A percentile compares a stretch with the other conserved stretches of the same genome.
phyloP scores from a whole-genome alignment of 371 early-diverging fungal species.

The Sporodiniella umbellata region DNA sequence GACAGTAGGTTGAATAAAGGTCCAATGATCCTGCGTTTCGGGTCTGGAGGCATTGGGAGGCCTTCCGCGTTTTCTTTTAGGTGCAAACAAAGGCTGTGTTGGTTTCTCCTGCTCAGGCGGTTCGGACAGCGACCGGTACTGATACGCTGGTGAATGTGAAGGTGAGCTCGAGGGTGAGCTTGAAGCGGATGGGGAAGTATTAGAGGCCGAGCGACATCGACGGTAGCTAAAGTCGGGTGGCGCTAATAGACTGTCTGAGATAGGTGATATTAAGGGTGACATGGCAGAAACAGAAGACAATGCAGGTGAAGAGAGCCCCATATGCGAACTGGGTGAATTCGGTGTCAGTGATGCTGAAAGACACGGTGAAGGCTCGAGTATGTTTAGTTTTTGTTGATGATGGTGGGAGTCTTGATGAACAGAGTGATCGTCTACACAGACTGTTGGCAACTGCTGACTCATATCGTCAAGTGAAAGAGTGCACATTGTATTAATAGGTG shows the following conservation, averaged over 20 bases:
- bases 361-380: neutral
- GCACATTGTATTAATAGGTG: slow-evolving; percentile 14
- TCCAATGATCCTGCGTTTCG: slow-evolving; percentile 16
- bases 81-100: slow-evolving; percentile 12
- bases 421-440: neutral
- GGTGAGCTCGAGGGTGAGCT: neutral
- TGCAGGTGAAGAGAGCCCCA: neutral
- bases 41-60: slow-evolving; percentile 38
- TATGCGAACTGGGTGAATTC: neutral
- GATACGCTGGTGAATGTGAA: slow-evolving; percentile 13
- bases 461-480: neutral
- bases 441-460: neutral
- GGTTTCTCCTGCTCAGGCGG: slow-evolving; percentile 10
- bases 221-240: neutral
- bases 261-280: slow-evolving; percentile 7
- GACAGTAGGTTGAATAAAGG: slow-evolving; percentile 30
- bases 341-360: neutral
- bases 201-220: slow-evolving; percentile 10
- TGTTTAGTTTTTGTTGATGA: slow-evolving; percentile 4
- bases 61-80: slow-evolving; percentile 40
- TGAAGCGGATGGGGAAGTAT: neutral
- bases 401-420: neutral
- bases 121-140: slow-evolving; percentile 29
- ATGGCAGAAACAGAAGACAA: neutral
- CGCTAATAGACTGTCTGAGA: slow-evolving; percentile 6